Conservation (phyloP, 805 yeast genomes). For the Sugiyamaella americana region DNA sequence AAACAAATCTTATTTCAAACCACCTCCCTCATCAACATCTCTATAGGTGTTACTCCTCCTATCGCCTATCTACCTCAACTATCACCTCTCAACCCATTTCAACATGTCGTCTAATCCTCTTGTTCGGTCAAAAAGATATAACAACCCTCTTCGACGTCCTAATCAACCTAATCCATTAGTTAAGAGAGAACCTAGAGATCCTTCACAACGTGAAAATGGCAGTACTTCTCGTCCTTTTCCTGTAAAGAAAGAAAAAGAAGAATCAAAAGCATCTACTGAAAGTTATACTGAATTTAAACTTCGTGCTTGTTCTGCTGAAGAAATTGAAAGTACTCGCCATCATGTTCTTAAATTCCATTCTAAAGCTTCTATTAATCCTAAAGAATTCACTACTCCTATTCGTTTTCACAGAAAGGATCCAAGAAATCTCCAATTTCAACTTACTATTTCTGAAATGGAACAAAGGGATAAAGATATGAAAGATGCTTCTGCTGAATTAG, state of each 20-base stretch:
- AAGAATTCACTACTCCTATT: conserved; percentile 73
- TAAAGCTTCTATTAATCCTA: conserved; percentile 64
- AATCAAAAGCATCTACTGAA: neutral
- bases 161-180: conserved; percentile 3
- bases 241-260: neutral
- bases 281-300: conserved; percentile 46
- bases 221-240: too few relatives aligned
- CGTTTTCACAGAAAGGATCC: conserved; percentile 93
- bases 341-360: conserved; percentile 80
- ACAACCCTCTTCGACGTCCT: conserved; percentile 15
- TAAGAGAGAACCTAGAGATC: conserved; percentile 5
- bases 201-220: neutral
- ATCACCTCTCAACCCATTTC: too few relatives aligned
- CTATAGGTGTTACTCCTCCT: too few relatives aligned
- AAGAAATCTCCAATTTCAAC: conserved; percentile 77
- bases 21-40: too few relatives aligned
- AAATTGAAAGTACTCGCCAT: conserved; percentile 63
- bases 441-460: conserved; percentile 47
- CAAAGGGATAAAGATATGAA: conserved; percentile 25
- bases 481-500: conserved; percentile 17
- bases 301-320: conserved; percentile 66
- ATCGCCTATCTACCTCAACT: too few relatives aligned
- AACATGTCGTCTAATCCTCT: conserved; percentile 13
- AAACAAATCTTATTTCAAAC: too few relatives aligned
- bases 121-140: conserved; percentile 12